Conservation (phyloP, 768 basidiomycete species). For the Pisolithus albus region DNA sequence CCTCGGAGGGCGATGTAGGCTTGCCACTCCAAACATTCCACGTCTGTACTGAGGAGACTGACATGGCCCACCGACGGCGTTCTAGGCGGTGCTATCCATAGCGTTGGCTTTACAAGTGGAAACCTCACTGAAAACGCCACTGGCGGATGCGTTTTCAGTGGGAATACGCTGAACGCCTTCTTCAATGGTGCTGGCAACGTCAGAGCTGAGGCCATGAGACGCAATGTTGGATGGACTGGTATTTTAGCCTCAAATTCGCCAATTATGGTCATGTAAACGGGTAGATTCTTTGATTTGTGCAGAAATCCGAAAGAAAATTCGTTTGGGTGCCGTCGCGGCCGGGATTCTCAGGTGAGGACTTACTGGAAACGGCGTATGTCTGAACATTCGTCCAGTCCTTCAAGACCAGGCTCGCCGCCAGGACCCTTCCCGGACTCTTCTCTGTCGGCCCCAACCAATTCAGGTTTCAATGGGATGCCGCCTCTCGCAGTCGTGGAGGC, state of each 20-base stretch:
- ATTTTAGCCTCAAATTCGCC: too few species aligned
- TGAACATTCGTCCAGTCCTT: constrained; percentile 44
- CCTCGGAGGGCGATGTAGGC: constrained; percentile 63
- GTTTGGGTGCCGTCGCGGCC: too few species aligned
- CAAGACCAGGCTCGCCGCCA: constrained; percentile 52
- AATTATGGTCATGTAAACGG: too few species aligned
- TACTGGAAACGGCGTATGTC: constrained; percentile 24
- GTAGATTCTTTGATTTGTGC: too few species aligned
- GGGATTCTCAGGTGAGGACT: not conserved
- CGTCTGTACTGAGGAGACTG: constrained; percentile 56
- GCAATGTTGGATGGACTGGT: not conserved
- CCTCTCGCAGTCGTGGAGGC: constrained; percentile 43
- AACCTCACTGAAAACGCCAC: constrained; percentile 23
- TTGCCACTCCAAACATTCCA: constrained; percentile 89
- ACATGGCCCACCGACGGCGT: constrained; percentile 4
- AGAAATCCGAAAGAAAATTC: too few species aligned
- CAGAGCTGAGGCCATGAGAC: constrained; percentile 6
- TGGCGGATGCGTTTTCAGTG: constrained; percentile 47
- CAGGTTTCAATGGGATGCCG: constrained; percentile 70
- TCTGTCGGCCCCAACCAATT: constrained; percentile 44
- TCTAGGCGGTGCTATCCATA: constrained; percentile 61
- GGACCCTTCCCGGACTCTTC: constrained; percentile 37
- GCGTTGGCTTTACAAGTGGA: constrained; percentile 34
- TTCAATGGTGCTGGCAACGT: constrained; percentile 36
- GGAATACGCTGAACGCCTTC: constrained; percentile 53